A percentile compares a stretch with the other conserved stretches of the same genome.
phyloP scores from a whole-genome alignment of 1,284 basidiomycete species.

The Vanrija pseudolonga region DNA sequence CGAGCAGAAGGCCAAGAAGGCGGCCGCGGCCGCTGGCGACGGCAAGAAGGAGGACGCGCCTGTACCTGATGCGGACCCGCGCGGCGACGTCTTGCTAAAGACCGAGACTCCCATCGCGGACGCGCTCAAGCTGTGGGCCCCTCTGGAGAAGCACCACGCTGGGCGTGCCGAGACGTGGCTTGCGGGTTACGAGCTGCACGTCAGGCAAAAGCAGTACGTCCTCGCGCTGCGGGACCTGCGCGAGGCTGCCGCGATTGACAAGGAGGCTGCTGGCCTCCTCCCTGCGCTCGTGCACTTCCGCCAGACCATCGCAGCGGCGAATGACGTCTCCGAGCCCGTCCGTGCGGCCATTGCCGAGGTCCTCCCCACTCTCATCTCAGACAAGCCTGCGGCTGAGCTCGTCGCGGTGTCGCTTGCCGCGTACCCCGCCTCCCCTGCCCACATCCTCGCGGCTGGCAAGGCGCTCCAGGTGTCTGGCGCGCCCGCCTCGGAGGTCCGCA shows the following conservation, averaged over 20 bases:
- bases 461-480: constrained; percentile 51
- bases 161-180: constrained; percentile 68
- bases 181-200: constrained; percentile 72
- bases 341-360: constrained; percentile 39
- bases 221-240: constrained; percentile 71
- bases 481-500: constrained; percentile 52
- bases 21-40: constrained; percentile 54
- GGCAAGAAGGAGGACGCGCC: constrained; percentile 66
- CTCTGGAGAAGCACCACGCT: constrained; percentile 58
- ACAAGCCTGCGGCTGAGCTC: constrained; percentile 53
- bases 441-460: constrained; percentile 63
- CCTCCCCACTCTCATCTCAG: constrained; percentile 57
- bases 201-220: constrained; percentile 73
- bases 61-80: constrained; percentile 72
- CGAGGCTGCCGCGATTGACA: constrained; percentile 58
- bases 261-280: constrained; percentile 66
- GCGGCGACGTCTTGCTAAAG: constrained; percentile 67
- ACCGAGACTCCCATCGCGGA: constrained; percentile 68
- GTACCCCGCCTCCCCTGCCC: constrained; percentile 56
- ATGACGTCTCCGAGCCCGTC: constrained; percentile 44
- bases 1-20: constrained; percentile 75
- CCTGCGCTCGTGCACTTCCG: constrained; percentile 66
- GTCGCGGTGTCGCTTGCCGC: constrained; percentile 65
- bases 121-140: constrained; percentile 69
- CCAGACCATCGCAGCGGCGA: constrained; percentile 46